Evolutionary conservation across 2,329 filamentous ascomycete genomes (phyloP).

Genomic region (Claviceps pazoutovae): DNA sequence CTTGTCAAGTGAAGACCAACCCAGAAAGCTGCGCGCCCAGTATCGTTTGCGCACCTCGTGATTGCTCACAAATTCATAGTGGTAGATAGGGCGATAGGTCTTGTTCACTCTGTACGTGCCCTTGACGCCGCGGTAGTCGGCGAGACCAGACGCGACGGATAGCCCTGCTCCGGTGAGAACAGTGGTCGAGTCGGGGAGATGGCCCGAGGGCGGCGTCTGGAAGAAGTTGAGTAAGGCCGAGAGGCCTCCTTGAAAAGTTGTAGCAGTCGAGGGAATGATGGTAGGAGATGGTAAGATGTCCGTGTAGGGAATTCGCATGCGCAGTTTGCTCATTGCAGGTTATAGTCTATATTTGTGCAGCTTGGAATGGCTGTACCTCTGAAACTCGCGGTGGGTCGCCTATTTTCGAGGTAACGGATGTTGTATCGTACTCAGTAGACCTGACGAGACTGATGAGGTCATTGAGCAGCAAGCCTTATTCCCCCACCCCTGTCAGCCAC

Average conservation of each 20-base stretch:
- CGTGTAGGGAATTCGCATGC: constrained; percentile 85
- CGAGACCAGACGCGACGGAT: constrained; percentile 81
- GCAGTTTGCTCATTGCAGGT: constrained; percentile 47
- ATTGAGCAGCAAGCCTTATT: not conserved
- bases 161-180: constrained; percentile 72
- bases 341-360: not conserved
- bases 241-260: constrained; percentile 57
- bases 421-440: not conserved
- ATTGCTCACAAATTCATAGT: constrained; percentile 68
- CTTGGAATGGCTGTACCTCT: not conserved
- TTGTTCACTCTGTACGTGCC: constrained; percentile 91
- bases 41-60: constrained; percentile 86
- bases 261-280: constrained; percentile 60
- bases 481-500: no score
- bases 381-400: not conserved
- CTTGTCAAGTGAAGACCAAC: constrained; percentile 70
- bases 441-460: not conserved
- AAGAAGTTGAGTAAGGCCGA: constrained; percentile 68
- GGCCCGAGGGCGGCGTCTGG: constrained; percentile 38
- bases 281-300: constrained; percentile 62
- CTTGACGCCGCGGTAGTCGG: constrained; percentile 80
- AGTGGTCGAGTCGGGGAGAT: constrained; percentile 33
- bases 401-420: not conserved
- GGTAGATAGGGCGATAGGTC: constrained; percentile 82
- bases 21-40: constrained; percentile 89